Evolutionary conservation across 2,329 filamentous ascomycete species (phyloP), one percentile per base, ranked within the genome.

Genomic region (Curvularia lunata): DNA sequence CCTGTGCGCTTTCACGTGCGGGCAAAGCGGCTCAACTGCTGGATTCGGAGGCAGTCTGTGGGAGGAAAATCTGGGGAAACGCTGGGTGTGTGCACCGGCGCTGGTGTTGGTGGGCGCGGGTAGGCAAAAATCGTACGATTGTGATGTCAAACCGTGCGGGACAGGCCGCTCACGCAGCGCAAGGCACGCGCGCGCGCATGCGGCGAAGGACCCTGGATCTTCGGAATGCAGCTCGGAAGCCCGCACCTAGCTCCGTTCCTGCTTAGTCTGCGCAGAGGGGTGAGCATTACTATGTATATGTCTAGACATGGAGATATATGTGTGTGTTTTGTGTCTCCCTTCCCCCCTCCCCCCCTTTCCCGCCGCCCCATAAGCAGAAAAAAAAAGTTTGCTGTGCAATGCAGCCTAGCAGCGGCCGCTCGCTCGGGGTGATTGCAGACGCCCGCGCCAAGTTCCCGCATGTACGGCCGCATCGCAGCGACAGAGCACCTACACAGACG

Each of bases 91-190:
- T 41, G 54, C 48, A 53, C 37, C 38, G 54, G 56, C 6, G 6
- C 9, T 55, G 61, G 56, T 55, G 56, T 41, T 56, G 4, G 7
- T 30, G 27, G 27, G 27, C 6, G 27, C 48, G 32, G 21, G 51
- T 48, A 40, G 18, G 21, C 34, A 40, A 64, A 63, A 66, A 68
- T 73, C 69, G 65, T 73, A 73, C 67, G 70, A 72, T 69, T 69
- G 55, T 68, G 52, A 67, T 68, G 65, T 68, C 62, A 67, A 63
- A 59, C 52, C 40, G 50, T 52, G 55, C 56, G 37, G 61, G 45
- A 48, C 40, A 54, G 57, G 49, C 56, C 54, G 56, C 55, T 23
- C 45, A 30, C 45, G 37, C 46, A 54, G 32, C n/a, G 23, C 21
- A 40, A 41, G 8, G 18, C 38, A 21, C 38, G 38, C 43, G 30